Evolutionary conservation across 2,329 filamentous ascomycete species (phyloP).

Genomic region (Penicillium aurantiogriseum): DNA sequence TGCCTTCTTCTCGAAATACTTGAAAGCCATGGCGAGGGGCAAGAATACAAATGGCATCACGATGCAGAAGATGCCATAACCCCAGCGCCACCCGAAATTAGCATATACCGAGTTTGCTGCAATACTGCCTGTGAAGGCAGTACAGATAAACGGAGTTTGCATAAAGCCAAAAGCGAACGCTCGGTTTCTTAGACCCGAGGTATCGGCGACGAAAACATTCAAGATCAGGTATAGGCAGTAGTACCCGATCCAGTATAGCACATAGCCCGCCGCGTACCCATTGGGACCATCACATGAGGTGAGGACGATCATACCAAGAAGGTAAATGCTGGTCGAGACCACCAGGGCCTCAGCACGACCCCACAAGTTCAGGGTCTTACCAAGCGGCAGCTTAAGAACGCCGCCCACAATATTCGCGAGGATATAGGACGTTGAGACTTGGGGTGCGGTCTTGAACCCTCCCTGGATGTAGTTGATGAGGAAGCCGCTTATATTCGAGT

Average conservation of each 20-base stretch:
- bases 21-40: constrained; percentile 57
- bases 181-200: constrained; percentile 59
- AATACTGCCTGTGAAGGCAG: constrained; percentile 55
- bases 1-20: constrained; percentile 59
- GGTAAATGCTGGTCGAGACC: constrained; percentile 49
- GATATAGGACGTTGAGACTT: constrained; percentile 52
- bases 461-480: constrained; percentile 53
- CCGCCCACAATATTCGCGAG: constrained; percentile 57
- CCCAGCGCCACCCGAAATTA: constrained; percentile 60
- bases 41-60: constrained; percentile 56
- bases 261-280: constrained; percentile 62
- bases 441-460: constrained; percentile 52
- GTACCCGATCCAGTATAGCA: constrained; percentile 61
- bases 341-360: constrained; percentile 61
- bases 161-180: constrained; percentile 60
- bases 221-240: constrained; percentile 57
- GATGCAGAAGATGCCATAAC: constrained; percentile 61
- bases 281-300: constrained; percentile 60
- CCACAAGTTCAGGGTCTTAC: constrained; percentile 63
- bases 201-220: constrained; percentile 63
- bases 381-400: constrained; percentile 60
- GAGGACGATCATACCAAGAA: constrained; percentile 58
- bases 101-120: constrained; percentile 52
- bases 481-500: constrained; percentile 43
- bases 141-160: constrained; percentile 61